Conservation (phyloP, 305 asterid genomes). For the Fraxinus nigra region DNA sequence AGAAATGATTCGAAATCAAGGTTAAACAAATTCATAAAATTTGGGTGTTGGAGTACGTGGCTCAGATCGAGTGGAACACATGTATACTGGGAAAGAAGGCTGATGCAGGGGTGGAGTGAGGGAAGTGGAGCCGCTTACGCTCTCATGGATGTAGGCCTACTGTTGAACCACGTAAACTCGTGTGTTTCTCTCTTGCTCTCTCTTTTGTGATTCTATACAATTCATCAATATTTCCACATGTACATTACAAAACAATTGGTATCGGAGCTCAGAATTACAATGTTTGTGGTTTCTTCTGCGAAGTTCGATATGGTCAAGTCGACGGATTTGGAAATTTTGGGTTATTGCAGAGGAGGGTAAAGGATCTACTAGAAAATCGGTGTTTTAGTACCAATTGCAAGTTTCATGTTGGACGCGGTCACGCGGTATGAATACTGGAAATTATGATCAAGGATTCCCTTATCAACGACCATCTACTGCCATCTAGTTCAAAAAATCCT, state of each 20-base stretch:
- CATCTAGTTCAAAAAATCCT: not conserved
- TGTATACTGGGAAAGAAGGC: too few species aligned
- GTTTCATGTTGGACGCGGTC: not conserved
- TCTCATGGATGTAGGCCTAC: not conserved
- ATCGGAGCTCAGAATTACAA: not conserved
- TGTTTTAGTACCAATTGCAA: not conserved
- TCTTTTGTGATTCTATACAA: not conserved
- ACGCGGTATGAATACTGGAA: not conserved
- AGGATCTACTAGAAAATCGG: not conserved
- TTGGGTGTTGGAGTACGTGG: not conserved
- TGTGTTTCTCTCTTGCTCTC: not conserved
- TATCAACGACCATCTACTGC: not conserved
- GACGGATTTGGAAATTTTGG: not conserved
- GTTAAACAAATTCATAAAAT: not conserved
- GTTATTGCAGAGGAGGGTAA: not conserved
- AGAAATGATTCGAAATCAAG: not conserved
- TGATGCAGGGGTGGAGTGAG: too few species aligned
- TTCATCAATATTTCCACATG: not conserved
- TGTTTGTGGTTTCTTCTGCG: not conserved
- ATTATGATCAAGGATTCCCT: not conserved
- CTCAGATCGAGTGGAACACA: not conserved
- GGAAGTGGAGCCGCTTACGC: too few species aligned
- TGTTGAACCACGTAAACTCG: not conserved
- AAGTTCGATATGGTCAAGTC: not conserved
- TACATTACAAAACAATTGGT: not conserved